Evolutionary conservation across 352 stramenopile genomes (phyloP).

Genomic region (Halophytophthora polymorphica): DNA sequence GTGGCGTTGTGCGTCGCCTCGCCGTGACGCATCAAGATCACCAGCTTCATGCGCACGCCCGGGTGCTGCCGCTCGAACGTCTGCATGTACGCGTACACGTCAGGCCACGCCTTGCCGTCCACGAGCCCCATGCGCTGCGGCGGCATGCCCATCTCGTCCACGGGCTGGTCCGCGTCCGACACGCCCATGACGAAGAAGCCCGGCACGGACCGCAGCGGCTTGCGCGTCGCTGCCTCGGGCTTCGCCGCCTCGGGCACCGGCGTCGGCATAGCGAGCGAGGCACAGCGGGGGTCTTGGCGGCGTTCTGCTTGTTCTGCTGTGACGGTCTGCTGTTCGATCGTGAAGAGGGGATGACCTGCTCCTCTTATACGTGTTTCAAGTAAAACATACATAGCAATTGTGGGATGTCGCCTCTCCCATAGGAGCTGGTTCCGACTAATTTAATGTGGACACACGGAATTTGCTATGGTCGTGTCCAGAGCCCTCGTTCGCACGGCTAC

Average conservation of each 20-base stretch:
- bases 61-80: constrained; percentile 22
- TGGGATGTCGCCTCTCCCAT: no score
- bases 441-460: no score
- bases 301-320: no score
- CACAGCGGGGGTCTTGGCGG: background rate
- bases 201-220: constrained; percentile 27
- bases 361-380: no score
- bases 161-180: constrained; percentile 21
- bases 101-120: constrained; percentile 36
- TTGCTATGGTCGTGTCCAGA: no score
- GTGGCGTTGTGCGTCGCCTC: constrained; percentile 69
- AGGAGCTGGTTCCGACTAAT: no score
- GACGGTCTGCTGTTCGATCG: no score
- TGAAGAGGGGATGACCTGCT: no score
- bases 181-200: constrained; percentile 47
- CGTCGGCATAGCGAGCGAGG: background rate
- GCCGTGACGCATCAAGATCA: constrained; percentile 65
- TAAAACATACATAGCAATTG: no score
- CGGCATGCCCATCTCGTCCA: constrained; percentile 29
- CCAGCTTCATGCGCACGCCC: constrained; percentile 32
- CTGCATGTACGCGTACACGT: constrained; percentile 35
- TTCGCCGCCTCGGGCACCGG: background rate
- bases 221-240: no score
- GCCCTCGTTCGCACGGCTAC: no score
- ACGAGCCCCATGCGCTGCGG: constrained; percentile 39